Base-by-base conservation (phyloP, 139 green algal genomes). In the Chlorella sp. region DNA sequence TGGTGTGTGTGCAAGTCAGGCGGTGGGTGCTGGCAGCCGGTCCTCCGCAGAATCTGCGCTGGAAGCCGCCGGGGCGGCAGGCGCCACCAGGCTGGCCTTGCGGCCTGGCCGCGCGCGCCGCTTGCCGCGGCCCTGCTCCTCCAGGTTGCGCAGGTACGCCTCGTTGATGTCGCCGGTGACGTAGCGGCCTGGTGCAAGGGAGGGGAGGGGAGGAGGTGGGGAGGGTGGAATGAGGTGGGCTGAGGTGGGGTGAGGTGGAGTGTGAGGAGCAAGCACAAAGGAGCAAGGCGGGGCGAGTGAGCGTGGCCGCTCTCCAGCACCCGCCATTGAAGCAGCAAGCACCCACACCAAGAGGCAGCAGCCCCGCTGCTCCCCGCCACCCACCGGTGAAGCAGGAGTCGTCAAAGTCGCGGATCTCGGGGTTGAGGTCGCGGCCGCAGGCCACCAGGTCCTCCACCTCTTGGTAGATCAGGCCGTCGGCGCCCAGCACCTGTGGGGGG, bases 391-490 rank as follows among this genome's bases (percentile, higher is more conserved):
- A 99, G 92, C 95, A 98, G 0, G 96, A 97, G 63, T 92, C 94
- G 78, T 99, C 97, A 90, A 98, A 99, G 26, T 92, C 51, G 4
- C 82, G 62, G 87, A 99, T 97, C 78, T 78, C 76, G 16, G 94
- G 92, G 87, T 99, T 99, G 39, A 98, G 87, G 47, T 90, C 90
- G 5, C 90, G 85, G 25, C 92, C 97, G 25, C 92, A 91, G 28
- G 67, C 82, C 17, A 98, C 82, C 56, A 98, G 83, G 87, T 98
- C 95, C 16, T 94, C 89, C 25, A 98, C 89, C 30, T 76, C 87
- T 91, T 99, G 96, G 88, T 98, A 99, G 70, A 99, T 93, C 28
- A 98, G 90, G 0, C 96, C 96, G 82, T 99, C 97, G 21, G 97
- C 97, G 28, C 93, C 90, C 26, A 99, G 91, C 62, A 93, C 79